A percentile compares a stretch with the other conserved stretches of the same genome.
Conservation (phyloP, 129 eudicot species). For the sunflower (Helianthus annuus) region HanXRQr2.0-SUNRISE NC_035449.2:56875389-56875888, state of each 20-base stretch:
- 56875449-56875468: too few species aligned
- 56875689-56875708: conserved; percentile 13
- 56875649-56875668: conserved; percentile 31
- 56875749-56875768: conserved; percentile 21
- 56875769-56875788: conserved; percentile 15
- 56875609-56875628: conserved; percentile 21
- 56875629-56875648: conserved; percentile 29
- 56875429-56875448: too few species aligned
- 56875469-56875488: too few species aligned
- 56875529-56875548: too few species aligned
- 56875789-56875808: conserved; percentile 94
- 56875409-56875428: too few species aligned
- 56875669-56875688: conserved; percentile 3
- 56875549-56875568: conserved; percentile 14
- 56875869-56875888: conserved; percentile 20
- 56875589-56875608: conserved; percentile 9
- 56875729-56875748: conserved; percentile 29
- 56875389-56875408: too few species aligned
- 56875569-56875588: conserved; percentile 17
- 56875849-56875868: conserved; percentile 86
- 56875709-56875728: conserved; percentile 26
- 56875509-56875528: too few species aligned
- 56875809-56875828: conserved; percentile 66
- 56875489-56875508: too few species aligned
- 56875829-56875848: conserved; percentile 61